Evolutionary conservation across 2,329 filamentous ascomycete genomes (phyloP).

Genomic region (Amylocarpus encephaloides): DNA sequence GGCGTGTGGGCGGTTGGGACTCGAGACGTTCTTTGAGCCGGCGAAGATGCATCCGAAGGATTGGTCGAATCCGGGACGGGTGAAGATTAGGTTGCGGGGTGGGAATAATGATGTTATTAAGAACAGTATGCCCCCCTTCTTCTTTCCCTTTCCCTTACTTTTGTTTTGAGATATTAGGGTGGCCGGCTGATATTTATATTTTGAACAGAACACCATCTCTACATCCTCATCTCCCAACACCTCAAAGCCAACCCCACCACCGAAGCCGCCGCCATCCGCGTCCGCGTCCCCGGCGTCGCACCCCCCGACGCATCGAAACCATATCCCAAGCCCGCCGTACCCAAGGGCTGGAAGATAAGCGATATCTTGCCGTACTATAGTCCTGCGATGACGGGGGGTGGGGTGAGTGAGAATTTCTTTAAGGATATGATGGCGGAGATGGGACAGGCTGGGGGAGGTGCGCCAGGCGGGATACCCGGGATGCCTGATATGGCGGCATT

Average conservation of each 20-base stretch:
- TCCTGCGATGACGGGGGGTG: conserved; percentile 83
- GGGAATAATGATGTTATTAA: conserved; percentile 50
- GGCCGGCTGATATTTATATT: conserved; percentile 13
- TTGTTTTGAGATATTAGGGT: not conserved
- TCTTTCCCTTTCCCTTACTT: not conserved
- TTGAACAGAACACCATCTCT: conserved; percentile 74
- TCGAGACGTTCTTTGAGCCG: conserved; percentile 77
- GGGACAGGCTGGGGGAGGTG: conserved; percentile 36
- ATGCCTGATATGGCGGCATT: conserved; percentile 38
- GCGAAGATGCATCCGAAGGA: conserved; percentile 92
- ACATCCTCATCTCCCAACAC: conserved; percentile 70
- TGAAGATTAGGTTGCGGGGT: conserved; percentile 69
- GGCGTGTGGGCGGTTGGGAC: conserved; percentile 67
- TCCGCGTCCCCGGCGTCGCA: conserved; percentile 65
- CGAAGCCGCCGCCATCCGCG: conserved; percentile 60
- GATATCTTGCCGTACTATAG: conserved; percentile 80
- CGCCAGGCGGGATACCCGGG: conserved; percentile 30
- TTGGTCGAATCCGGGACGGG: conserved; percentile 92
- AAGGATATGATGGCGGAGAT: conserved; percentile 98
- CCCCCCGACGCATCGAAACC: conserved; percentile 57
- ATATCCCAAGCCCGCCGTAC: conserved; percentile 67
- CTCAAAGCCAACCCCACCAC: conserved; percentile 73
- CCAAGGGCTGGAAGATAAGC: conserved; percentile 86
- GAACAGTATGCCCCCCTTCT: conserved; percentile 48
- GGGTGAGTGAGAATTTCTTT: conserved; percentile 88